Evolutionary conservation across 2,329 filamentous ascomycete genomes (phyloP).

Genomic region (Chrysoporthe cubensis): DNA sequence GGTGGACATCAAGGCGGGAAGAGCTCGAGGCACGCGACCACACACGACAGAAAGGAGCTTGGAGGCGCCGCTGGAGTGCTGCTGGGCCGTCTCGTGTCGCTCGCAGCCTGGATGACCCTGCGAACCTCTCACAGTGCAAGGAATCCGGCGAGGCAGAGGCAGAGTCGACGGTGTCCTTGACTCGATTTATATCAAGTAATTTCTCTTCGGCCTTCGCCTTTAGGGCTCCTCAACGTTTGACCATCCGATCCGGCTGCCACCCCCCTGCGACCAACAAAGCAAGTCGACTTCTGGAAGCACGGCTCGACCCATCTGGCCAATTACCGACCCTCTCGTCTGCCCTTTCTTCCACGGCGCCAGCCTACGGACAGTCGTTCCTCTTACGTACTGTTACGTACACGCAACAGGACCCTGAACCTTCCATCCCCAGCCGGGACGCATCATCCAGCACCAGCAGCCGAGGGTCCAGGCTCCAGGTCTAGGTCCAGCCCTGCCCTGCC

Average conservation of each 20-base stretch:
- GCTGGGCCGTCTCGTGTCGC: neutral
- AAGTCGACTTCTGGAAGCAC: constrained; percentile 21
- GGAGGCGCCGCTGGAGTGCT: no score
- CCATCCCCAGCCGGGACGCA: neutral
- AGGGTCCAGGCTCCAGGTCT: neutral
- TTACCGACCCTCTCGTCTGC: constrained; percentile 18
- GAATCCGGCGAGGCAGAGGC: neutral
- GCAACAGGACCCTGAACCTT: constrained; percentile 30
- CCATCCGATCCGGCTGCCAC: constrained; percentile 15
- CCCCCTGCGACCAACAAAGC: constrained; percentile 7
- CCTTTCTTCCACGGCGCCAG: constrained; percentile 19
- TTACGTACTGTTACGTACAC: constrained; percentile 41
- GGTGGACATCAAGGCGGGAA: neutral
- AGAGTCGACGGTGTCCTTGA: neutral
- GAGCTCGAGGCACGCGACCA: neutral
- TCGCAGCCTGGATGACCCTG: neutral
- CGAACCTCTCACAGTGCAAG: neutral
- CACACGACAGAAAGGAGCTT: neutral
- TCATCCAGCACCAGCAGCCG: neutral
- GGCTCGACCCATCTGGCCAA: constrained; percentile 17
- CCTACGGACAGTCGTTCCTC: constrained; percentile 13
- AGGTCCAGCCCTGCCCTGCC: constrained; percentile 8
- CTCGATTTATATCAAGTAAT: constrained; percentile 4
- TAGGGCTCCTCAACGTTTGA: neutral
- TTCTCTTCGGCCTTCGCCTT: constrained; percentile 7